Base-by-base conservation (phyloP, 768 basidiomycete species). In the Leccinellum albellum region DNA sequence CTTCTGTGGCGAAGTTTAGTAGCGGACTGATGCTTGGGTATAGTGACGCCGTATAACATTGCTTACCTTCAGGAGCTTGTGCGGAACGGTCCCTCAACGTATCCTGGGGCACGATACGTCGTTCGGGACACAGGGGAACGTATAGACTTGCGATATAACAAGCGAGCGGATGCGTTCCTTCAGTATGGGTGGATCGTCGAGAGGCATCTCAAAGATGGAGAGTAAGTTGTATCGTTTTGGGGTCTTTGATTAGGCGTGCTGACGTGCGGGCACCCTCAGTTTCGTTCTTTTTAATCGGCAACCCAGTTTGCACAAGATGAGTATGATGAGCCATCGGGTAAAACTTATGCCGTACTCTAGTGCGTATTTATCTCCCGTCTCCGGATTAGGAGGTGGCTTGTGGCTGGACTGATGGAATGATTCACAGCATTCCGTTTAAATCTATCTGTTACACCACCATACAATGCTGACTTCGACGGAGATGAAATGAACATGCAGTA, bases 401-500 rank as follows among this genome's bases (percentile, higher is more conserved):
- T 56, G 61, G 69, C 73, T 75, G 29, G 4, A 31, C 17, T 24
- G 28, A 12, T 75, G 29, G 3, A 31, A n/a, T 23, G 28, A 9
- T 54, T 23, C 26, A 9, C 56, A 95, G 94, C 96, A 54, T 99
- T 98, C 79, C 95, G 97, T 56, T 75, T 98, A 62, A 98, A 98
- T 72, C 86, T 98, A 60, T 98, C 97, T 55, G 97, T 98, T 54
- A 98, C 94, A 12, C 93, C 96, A 35, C 97, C 97, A 0, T 98
- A 99, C 76, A 98, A 99, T 66, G 97, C 97, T 70, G 97, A 99
- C 76, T 99, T 98, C 75, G 97, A 98, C 68, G 97, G 97, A 64
- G 97, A 98, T 68, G 97, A 99, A 73, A 99, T 98, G 97, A 98
- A 99, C 76, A 91, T 98, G 89, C 97, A 98, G 94, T 96, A 82